Percentiles rank a stretch among this genome's conserved stretches.
Conservation (phyloP, 2,329 filamentous ascomycete species). For the Pezizomycotina sp. region DNA sequence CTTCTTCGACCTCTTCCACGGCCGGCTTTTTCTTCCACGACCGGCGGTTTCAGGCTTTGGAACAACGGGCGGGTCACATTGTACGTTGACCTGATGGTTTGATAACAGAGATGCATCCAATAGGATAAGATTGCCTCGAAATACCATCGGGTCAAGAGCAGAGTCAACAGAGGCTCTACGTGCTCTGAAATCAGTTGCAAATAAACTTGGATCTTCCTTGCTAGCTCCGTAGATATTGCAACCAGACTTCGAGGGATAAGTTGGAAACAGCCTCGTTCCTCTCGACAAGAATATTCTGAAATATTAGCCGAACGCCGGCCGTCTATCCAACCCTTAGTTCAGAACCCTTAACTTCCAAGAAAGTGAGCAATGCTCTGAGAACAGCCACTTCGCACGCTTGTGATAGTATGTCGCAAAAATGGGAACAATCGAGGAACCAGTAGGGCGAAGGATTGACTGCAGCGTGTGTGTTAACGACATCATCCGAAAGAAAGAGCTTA, state of each 20-base stretch:
- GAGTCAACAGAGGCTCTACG: constrained; percentile 62
- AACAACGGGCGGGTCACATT: constrained; percentile 26
- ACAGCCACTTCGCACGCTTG: constrained; percentile 86
- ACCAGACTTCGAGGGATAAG: constrained; percentile 77
- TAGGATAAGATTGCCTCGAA: constrained; percentile 73
- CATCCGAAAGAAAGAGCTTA: no score
- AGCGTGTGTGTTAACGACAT: constrained; percentile 12
- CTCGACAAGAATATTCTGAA: constrained; percentile 90
- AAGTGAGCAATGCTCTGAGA: constrained; percentile 87
- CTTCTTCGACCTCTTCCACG: constrained; percentile 62
- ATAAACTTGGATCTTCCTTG: constrained; percentile 41
- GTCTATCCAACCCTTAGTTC: constrained; percentile 77
- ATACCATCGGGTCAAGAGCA: constrained; percentile 92
- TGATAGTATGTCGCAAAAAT: constrained; percentile 92
- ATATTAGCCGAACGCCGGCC: constrained; percentile 81
- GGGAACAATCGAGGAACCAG: constrained; percentile 88
- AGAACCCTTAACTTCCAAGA: constrained; percentile 63
- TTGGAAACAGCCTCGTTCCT: constrained; percentile 56
- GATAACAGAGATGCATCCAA: constrained; percentile 78
- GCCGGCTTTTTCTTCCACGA: constrained; percentile 28
- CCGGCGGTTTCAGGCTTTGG: constrained; percentile 25
- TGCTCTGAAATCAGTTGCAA: constrained; percentile 61
- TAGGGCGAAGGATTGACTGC: constrained; percentile 60
- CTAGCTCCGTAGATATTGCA: constrained; percentile 54
- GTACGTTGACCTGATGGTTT: constrained; percentile 84